A percentile compares a stretch with the other conserved stretches of the same genome.
Conservation (phyloP, 2,329 filamentous ascomycete genomes). For the Arachnomyces sp. region DNA sequence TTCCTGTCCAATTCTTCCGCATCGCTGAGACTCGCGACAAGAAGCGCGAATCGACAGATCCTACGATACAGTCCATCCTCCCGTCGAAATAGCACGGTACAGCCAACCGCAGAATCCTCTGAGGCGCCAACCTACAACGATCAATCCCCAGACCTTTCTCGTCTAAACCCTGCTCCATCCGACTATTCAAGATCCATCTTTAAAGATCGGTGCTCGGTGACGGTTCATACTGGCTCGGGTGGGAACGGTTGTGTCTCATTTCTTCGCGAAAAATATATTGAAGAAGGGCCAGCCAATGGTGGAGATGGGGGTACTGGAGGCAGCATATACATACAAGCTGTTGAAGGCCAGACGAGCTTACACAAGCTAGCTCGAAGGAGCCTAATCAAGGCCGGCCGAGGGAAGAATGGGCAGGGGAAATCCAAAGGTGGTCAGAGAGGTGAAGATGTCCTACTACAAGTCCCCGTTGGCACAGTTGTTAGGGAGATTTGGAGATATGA, state of each 20-base stretch:
- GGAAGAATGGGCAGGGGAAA: constrained; percentile 41
- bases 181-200: constrained; percentile 80
- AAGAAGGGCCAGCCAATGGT: constrained; percentile 84
- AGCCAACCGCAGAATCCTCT: constrained; percentile 20
- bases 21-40: constrained; percentile 10
- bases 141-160: constrained; percentile 33
- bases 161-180: constrained; percentile 71
- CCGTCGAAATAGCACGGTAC: constrained; percentile 5
- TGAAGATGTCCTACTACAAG: constrained; percentile 77
- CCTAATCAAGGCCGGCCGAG: constrained; percentile 43
- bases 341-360: constrained; percentile 81
- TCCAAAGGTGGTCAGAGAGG: constrained; percentile 61
- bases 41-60: constrained; percentile 9
- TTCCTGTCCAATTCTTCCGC: constrained; percentile 14
- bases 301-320: constrained; percentile 90
- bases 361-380: constrained; percentile 80
- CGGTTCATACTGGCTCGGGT: constrained; percentile 67
- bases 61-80: constrained; percentile 10
- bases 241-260: constrained; percentile 94
- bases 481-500: constrained; percentile 73
- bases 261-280: constrained; percentile 78
- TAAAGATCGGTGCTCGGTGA: constrained; percentile 73
- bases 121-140: constrained; percentile 1
- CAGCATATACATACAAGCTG: constrained; percentile 87
- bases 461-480: constrained; percentile 87